phyloP scores from a whole-genome alignment of 129 eudicot genomes.

The Flaveria brownii region DNA sequence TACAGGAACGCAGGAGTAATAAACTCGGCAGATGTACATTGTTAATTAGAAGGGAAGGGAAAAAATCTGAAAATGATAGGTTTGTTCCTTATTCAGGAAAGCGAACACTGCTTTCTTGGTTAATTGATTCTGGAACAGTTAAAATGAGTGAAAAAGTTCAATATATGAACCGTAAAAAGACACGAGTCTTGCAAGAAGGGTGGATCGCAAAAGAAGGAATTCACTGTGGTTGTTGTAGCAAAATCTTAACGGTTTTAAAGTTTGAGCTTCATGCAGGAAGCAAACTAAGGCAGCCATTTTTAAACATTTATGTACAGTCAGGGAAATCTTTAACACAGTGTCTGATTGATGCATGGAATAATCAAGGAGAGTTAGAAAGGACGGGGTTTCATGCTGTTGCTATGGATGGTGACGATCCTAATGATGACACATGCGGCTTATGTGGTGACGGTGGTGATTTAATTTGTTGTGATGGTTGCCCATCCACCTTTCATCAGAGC shows the following conservation, averaged over 20 bases:
- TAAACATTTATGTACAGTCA: slow-evolving; percentile 63
- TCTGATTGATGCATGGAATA: slow-evolving; percentile 90
- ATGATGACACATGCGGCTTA: slow-evolving; percentile 86
- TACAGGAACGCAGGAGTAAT: slow-evolving; percentile 63
- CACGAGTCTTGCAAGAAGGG: slow-evolving; percentile 84
- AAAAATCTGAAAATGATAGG: slow-evolving; percentile 54
- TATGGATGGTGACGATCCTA: slow-evolving; percentile 88
- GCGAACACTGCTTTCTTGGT: slow-evolving; percentile 76
- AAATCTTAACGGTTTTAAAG: slow-evolving; percentile 71
- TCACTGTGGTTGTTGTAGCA: slow-evolving; percentile 93
- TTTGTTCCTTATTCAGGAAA: slow-evolving; percentile 76
- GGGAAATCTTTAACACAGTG: slow-evolving; percentile 80
- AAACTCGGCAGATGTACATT: slow-evolving; percentile 74
- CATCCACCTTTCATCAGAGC: slow-evolving; percentile 85
- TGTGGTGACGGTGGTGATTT: slow-evolving; percentile 94
- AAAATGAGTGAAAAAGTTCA: slow-evolving; percentile 71
- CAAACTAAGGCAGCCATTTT: slow-evolving; percentile 73
- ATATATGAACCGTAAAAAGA: slow-evolving; percentile 76
- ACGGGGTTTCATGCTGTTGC: slow-evolving; percentile 57
- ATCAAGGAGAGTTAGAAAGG: slow-evolving; percentile 61
- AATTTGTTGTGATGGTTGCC: slow-evolving; percentile 95
- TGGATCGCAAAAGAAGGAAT: slow-evolving; percentile 93
- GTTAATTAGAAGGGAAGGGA: slow-evolving; percentile 67
- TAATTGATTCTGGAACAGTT: slow-evolving; percentile 70
- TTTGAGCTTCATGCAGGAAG: slow-evolving; percentile 98